Base-by-base conservation (phyloP, 2,329 filamentous ascomycete genomes). In the Leptographium lundbergii region DNA sequence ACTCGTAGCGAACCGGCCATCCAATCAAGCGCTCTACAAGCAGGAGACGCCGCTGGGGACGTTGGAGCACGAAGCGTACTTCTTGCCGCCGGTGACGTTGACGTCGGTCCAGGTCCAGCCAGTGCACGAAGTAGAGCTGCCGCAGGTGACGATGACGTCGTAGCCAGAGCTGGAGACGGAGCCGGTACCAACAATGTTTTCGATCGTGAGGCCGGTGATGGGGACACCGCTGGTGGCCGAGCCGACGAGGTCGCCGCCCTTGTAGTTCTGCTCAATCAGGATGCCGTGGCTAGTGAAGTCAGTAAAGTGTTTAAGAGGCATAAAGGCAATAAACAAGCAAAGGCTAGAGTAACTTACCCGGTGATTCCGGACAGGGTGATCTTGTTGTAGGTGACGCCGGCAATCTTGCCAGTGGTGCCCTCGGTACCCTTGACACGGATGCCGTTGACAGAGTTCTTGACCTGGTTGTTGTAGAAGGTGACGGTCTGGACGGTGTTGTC, bases 181-280 rank as follows among this genome's bases (percentile, higher is more conserved):
- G 6, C 72, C 69, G 1, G 62, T 67, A 9, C 77, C 78, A 4
- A 70, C 70, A 17, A 80, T 66, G n/a, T 66, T 69, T 3, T 73
- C 75, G 61, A 80, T 76, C 3, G 71, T 71, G 14, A 79, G 74
- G 54, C 73, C 75, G 27, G 69, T 72, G 10, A 77, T 80, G 6
- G 77, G 75, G 1, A 65, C 48, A 10, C 63, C 65, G 2, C 69
- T 73, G 3, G 71, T 66, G 9, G 68, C 70, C 6, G 66, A 64
- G 32, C 63, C 63, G 0, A 62, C 54, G 6, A 74, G 72, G 50
- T 72, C 72, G 55, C 75, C 74, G 63, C 76, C 76, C 65, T 75
- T 69, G 64, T 82, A 83, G 67, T 82, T 79, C 70, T 85, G 81
- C 68, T 83, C 72, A 60, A 85, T 76, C 56, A 82, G 72, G 60